Percentiles rank a stretch among this genome's conserved stretches.
Conservation (phyloP, 257 asterid genomes). For the Cordia subcordata region DNA sequence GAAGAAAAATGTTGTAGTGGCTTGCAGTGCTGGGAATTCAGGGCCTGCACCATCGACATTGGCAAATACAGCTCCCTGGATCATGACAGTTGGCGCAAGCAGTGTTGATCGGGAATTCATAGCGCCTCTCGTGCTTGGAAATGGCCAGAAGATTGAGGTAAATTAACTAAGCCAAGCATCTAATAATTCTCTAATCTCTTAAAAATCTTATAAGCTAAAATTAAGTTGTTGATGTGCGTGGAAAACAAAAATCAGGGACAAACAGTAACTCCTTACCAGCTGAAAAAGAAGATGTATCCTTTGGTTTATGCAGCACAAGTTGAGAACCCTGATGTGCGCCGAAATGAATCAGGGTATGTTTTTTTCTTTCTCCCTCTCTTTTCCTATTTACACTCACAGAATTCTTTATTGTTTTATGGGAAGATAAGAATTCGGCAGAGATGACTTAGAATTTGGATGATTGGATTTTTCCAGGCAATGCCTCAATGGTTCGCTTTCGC, state of each 20-base stretch:
- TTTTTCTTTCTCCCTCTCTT: too few relatives aligned
- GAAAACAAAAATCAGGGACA: slow-evolving; percentile 51
- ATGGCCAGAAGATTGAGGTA: slow-evolving; percentile 52
- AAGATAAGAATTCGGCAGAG: too few relatives aligned
- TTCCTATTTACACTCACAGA: too few relatives aligned
- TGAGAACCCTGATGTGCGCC: slow-evolving; percentile 29
- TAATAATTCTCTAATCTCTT: too few relatives aligned
- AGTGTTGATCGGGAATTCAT: slow-evolving; percentile 62
- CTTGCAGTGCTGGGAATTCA: slow-evolving; percentile 79
- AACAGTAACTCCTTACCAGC: slow-evolving; percentile 56
- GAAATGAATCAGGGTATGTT: slow-evolving; percentile 44
- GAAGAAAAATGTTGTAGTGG: slow-evolving; percentile 58
- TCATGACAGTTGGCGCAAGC: slow-evolving; percentile 88
- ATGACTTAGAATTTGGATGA: background rate
- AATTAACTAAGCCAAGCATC: background rate
- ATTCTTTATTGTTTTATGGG: too few relatives aligned
- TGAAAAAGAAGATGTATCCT: slow-evolving; percentile 50
- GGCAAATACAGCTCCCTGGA: slow-evolving; percentile 86
- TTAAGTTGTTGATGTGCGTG: too few relatives aligned
- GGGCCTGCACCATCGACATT: slow-evolving; percentile 60
- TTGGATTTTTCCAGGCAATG: slow-evolving; percentile 55
- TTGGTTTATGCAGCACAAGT: slow-evolving; percentile 69
- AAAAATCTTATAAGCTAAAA: too few relatives aligned
- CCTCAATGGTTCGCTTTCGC: slow-evolving; percentile 64
- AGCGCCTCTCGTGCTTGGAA: slow-evolving; percentile 57